A percentile compares a stretch with the other conserved stretches of the same genome.
Conservation (phyloP, 805 yeast genomes). For the Kodamaea sagamina region DNA sequence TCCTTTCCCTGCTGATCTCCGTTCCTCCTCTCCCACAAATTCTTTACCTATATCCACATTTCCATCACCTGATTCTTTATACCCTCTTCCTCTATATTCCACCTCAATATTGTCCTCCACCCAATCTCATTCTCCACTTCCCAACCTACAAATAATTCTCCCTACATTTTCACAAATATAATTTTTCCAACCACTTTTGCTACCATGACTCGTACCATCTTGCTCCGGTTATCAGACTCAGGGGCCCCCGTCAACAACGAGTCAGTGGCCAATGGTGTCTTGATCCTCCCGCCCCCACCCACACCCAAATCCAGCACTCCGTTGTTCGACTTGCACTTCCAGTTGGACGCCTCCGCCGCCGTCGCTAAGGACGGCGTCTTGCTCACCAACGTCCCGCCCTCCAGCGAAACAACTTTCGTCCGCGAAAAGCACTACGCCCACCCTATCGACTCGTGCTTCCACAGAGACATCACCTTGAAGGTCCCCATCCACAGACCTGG, state of each 20-base stretch:
- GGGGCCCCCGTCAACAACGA: constrained; percentile 49
- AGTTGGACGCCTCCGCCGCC: constrained; percentile 73
- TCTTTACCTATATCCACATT: too few relatives aligned
- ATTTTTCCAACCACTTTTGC: constrained; percentile 1
- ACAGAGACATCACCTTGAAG: constrained; percentile 60
- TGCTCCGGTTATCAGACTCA: constrained; percentile 44
- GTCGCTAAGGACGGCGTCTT: constrained; percentile 71
- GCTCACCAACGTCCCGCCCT: constrained; percentile 70
- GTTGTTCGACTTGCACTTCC: constrained; percentile 55
- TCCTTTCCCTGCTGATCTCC: too few relatives aligned
- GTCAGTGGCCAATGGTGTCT: constrained; percentile 47
- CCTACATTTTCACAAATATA: too few relatives aligned
- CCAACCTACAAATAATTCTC: too few relatives aligned
- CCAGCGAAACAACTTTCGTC: constrained; percentile 44
- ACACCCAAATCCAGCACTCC: constrained; percentile 38
- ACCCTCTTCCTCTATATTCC: too few relatives aligned
- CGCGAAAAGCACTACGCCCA: constrained; percentile 57
- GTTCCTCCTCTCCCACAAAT: too few relatives aligned
- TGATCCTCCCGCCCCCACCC: constrained; percentile 51
- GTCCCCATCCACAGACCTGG: constrained; percentile 74
- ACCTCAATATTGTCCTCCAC: too few relatives aligned
- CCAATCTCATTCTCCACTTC: too few relatives aligned
- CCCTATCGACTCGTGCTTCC: constrained; percentile 57
- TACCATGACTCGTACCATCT: constrained; percentile 11
- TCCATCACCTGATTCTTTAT: too few relatives aligned